Evolutionary conservation across 1,284 basidiomycete genomes (phyloP).

Genomic region (Malassezia restricta): DNA sequence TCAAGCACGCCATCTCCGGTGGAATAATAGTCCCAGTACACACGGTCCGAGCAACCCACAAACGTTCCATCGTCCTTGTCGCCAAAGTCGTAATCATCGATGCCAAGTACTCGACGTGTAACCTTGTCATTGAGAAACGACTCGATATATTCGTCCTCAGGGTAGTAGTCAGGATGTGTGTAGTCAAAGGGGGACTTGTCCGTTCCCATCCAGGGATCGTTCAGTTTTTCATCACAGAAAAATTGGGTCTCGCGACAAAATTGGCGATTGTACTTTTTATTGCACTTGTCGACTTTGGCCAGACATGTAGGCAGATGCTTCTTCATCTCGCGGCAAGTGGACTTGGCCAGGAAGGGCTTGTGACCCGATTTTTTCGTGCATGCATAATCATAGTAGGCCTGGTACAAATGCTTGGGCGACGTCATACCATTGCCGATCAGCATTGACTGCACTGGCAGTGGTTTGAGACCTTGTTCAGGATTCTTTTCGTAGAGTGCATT

Average conservation of each 20-base stretch:
- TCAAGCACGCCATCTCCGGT: slow-evolving; percentile 39
- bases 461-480: slow-evolving; percentile 30
- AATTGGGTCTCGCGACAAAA: slow-evolving; percentile 26
- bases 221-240: slow-evolving; percentile 35
- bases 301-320: slow-evolving; percentile 26
- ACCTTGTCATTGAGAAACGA: slow-evolving; percentile 30
- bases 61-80: slow-evolving; percentile 40
- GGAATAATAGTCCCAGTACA: slow-evolving; percentile 32
- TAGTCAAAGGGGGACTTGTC: slow-evolving; percentile 34
- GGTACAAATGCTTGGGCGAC: slow-evolving; percentile 34
- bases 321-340: slow-evolving; percentile 28
- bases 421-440: slow-evolving; percentile 46
- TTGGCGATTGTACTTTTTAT: slow-evolving; percentile 24
- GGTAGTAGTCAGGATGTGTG: slow-evolving; percentile 30
- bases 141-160: slow-evolving; percentile 35
- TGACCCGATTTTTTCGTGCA: slow-evolving; percentile 31
- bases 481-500: slow-evolving; percentile 29
- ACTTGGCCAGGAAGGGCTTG: slow-evolving; percentile 25
- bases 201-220: slow-evolving; percentile 28
- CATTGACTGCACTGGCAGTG: slow-evolving; percentile 30
- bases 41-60: slow-evolving; percentile 37
- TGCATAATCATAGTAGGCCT: slow-evolving; percentile 37
- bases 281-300: slow-evolving; percentile 36
- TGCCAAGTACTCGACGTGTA: slow-evolving; percentile 27
- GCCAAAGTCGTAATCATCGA: slow-evolving; percentile 31